phyloP scores from a whole-genome alignment of 116 monocot genomes.

The Iris pallida region DNA sequence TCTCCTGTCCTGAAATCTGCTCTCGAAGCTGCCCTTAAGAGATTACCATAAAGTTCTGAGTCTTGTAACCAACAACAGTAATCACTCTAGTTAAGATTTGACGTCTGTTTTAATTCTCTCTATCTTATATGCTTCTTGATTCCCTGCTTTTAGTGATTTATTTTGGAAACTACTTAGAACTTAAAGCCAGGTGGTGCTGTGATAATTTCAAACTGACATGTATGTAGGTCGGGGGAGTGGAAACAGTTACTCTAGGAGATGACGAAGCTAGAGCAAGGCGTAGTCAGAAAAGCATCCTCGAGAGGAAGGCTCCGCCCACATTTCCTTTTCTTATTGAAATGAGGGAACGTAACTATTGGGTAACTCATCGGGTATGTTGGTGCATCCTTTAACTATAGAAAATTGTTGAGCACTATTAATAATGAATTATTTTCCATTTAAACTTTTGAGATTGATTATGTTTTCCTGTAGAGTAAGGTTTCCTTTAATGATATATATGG shows the following conservation, averaged over 20 bases:
- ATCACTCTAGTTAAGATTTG: too few relatives aligned
- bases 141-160: too few relatives aligned
- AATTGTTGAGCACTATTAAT: not conserved
- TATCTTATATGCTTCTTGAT: too few relatives aligned
- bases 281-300: conserved; percentile 87
- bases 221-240: conserved; percentile 76
- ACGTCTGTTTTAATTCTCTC: too few relatives aligned
- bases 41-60: too few relatives aligned
- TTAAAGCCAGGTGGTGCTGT: too few relatives aligned
- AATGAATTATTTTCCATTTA: not conserved
- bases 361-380: conserved; percentile 76
- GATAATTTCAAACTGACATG: too few relatives aligned
- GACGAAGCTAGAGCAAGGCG: conserved; percentile 89
- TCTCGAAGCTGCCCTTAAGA: too few relatives aligned
- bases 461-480: not conserved
- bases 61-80: too few relatives aligned
- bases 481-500: not conserved
- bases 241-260: conserved; percentile 89
- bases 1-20: too few relatives aligned
- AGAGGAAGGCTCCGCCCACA: conserved; percentile 93
- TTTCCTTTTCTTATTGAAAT: conserved; percentile 97
- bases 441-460: not conserved
- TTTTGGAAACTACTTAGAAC: too few relatives aligned
- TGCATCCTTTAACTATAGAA: not conserved
- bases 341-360: conserved; percentile 91